Evolutionary conservation across 345 rosid species (phyloP).

Genomic region (Raphanus sativus): DNA sequence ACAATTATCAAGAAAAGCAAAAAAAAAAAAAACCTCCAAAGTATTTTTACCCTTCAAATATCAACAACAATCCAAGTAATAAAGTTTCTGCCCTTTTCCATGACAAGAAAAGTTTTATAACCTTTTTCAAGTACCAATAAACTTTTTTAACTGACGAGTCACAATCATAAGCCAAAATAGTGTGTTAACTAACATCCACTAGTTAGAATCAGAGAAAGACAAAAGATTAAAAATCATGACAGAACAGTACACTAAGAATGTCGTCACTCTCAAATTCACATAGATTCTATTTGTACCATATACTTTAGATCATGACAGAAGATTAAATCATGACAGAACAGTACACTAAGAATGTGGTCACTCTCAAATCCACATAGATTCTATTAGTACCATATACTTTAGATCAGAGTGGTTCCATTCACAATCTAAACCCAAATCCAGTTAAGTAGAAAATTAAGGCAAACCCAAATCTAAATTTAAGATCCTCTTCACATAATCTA

Average conservation of each 20-base stretch:
- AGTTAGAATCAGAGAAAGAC: neutral
- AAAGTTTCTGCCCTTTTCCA: neutral
- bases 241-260: neutral
- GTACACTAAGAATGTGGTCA: neutral
- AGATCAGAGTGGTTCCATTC: neutral
- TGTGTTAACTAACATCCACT: too few species aligned
- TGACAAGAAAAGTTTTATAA: neutral
- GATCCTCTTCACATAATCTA: neutral
- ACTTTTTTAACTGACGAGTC: neutral
- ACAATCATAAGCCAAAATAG: neutral
- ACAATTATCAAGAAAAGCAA: neutral
- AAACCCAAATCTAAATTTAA: neutral
- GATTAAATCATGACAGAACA: neutral
- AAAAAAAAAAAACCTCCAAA: neutral
- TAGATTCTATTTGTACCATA: too few species aligned
- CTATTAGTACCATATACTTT: neutral
- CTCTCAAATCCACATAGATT: neutral
- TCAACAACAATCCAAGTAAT: neutral
- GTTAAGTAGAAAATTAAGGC: neutral
- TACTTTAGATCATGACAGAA: too few species aligned
- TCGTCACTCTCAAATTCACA: neutral
- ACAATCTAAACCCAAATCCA: neutral
- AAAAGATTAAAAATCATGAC: conserved; percentile 1
- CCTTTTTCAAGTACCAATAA: neutral
- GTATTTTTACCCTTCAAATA: conserved; percentile 5